Evolutionary conservation across 139 green algal species (phyloP), one percentile per base, ranked within the genome.

Genomic region (Nannochloris sp.): DNA sequence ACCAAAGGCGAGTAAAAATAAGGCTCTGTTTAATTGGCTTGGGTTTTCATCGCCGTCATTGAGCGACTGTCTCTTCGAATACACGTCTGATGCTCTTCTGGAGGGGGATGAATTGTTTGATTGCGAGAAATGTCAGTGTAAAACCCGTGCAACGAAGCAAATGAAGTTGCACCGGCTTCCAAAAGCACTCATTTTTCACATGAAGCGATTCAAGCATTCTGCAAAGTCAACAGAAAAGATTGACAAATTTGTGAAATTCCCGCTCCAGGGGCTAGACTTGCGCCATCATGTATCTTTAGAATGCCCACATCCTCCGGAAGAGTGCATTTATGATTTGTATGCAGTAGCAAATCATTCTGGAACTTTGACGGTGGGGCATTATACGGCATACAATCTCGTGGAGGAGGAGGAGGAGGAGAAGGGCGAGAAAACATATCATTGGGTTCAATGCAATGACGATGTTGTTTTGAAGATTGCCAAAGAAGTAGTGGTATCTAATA

Each of bases 191-290:
- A 61, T 85, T 27, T 69, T 85, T 48, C 77, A 84, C 64, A 75
- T 85, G 60, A 85, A 85, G 66, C 69, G 79, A 55, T 85, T 85
- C 67, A 81, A 75, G 44, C 58, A 66, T 29, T 15, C 48, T 25
- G 61, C 25, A 55, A 62, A 15, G 31, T n/a, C 10, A 4, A 27
- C n/a, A 44, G 67, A 80, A 60, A 84, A 84, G 74, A 70, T 84
- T 15, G 75, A 75, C 5, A 62, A 68, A 55, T 68, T 62, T 48
- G 78, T 84, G 1, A 60, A 62, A 44, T 83, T 78, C 56, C 78
- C 78, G 7, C 62, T 83, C 24, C 48, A 72, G 34, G 68, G 62
- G n/a, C 61, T 81, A 21, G 25, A 62, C 18, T 57, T 79, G 37
- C 43, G 49, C 29, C 40, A 67, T 43, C 68, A 67, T 69, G 49